A percentile compares a stretch with the other conserved stretches of the same genome.
phyloP scores from a whole-genome alignment of 306 rosid genomes.

The Elaeagnus macrophylla region DNA sequence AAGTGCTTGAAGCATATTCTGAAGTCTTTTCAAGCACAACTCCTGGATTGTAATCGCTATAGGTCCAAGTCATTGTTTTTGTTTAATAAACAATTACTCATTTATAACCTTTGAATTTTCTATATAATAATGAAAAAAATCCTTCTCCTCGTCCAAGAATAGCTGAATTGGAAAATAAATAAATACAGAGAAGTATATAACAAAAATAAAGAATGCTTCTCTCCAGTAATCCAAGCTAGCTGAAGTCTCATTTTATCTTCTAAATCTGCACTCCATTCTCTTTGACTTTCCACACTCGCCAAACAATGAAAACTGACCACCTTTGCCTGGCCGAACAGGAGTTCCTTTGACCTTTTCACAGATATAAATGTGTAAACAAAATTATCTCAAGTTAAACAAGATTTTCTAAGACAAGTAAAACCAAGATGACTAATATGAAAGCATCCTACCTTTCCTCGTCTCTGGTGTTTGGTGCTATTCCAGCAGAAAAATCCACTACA shows the following conservation, averaged over 20 bases:
- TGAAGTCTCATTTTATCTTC: constrained; percentile 27
- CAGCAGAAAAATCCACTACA: constrained; percentile 72
- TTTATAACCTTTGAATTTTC: constrained; percentile 32
- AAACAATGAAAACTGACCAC: constrained; percentile 47
- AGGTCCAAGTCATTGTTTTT: too few relatives aligned
- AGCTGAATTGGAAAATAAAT: constrained; percentile 31
- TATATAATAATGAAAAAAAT: constrained; percentile 15
- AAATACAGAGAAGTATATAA: constrained; percentile 14
- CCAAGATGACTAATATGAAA: neutral
- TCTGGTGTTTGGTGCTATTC: constrained; percentile 48
- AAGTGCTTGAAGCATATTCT: too few relatives aligned
- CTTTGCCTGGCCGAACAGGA: constrained; percentile 44
- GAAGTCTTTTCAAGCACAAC: too few relatives aligned
- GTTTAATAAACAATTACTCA: too few relatives aligned
- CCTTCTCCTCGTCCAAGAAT: constrained; percentile 54
- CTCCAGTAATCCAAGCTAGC: constrained; percentile 11
- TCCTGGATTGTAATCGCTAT: too few relatives aligned
- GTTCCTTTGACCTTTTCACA: constrained; percentile 50
- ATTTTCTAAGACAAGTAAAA: neutral
- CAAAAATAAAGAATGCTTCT: constrained; percentile 14
- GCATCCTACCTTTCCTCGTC: constrained; percentile 53
- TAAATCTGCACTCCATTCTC: constrained; percentile 36
- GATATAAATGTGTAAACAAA: neutral
- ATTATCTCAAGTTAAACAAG: constrained; percentile 12
- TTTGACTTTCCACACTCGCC: constrained; percentile 66